A percentile compares a stretch with the other conserved stretches of the same genome.
phyloP scores from a whole-genome alignment of 306 rosid genomes.

The Rosa multiflora region DNA sequence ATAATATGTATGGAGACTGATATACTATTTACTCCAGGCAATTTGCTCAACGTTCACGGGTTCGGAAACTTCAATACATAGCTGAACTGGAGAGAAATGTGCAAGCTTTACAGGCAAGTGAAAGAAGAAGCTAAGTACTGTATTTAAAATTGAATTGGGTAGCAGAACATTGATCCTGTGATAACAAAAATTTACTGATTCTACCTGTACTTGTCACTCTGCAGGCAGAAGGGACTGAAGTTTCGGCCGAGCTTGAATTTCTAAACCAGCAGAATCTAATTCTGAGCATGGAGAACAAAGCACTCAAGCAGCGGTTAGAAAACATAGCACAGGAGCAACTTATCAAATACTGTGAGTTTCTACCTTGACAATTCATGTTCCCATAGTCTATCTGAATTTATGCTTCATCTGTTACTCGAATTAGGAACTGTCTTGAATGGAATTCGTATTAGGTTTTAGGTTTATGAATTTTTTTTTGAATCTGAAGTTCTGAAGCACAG shows the following conservation, averaged over 20 bases:
- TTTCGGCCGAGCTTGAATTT: slow-evolving; percentile 92
- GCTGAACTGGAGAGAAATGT: slow-evolving; percentile 98
- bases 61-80: slow-evolving; percentile 95
- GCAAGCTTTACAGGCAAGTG: slow-evolving; percentile 86
- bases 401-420: not conserved
- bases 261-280: slow-evolving; percentile 92
- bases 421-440: slow-evolving; percentile 1
- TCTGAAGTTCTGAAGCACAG: not conserved
- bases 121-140: slow-evolving; percentile 25
- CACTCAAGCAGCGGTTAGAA: slow-evolving; percentile 95
- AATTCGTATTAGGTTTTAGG: not conserved
- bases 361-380: slow-evolving; percentile 17
- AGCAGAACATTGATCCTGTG: not conserved
- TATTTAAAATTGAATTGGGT: slow-evolving; percentile 8
- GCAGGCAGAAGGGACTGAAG: slow-evolving; percentile 94
- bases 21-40: slow-evolving; percentile 61
- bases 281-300: slow-evolving; percentile 94
- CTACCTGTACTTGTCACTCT: slow-evolving; percentile 30
- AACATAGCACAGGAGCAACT: slow-evolving; percentile 91
- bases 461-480: not conserved
- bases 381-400: not conserved
- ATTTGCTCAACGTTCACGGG: slow-evolving; percentile 98
- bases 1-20: slow-evolving; percentile 18
- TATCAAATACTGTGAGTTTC: slow-evolving; percentile 84
- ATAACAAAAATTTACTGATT: not conserved